Evolutionary conservation across 2,329 filamentous ascomycete genomes (phyloP), one percentile per base, ranked within the genome.

Genomic region (Penicillium griseofulvum): DNA sequence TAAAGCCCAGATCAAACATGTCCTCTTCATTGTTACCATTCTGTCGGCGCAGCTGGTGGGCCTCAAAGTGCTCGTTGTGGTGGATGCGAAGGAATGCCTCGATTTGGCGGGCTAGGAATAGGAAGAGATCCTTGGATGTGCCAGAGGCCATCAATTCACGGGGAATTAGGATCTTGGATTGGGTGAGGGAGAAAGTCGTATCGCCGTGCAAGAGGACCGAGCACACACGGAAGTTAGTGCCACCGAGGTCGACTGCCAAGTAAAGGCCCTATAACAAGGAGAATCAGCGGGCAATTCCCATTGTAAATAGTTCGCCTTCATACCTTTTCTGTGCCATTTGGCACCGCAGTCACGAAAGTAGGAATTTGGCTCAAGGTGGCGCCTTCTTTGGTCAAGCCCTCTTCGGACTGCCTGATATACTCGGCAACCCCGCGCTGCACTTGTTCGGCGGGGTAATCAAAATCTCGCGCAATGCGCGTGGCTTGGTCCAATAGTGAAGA

Each of bases 151-250:
- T 97, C 70, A 97, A 81, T 63, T 93, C 84, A 63, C 86, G 87
- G 8, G 94, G 94, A 55, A 99, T 95, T 58, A 91, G 84, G 54
- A 95, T 89, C 78, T 97, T 97, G 76, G 86, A 90, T 78, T 91
- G 95, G 50, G 89, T 95, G 66, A 97, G 84, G 74, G 90, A 90
- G 80, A 97, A 97, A 54, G 91, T 97, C 66, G 88, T 92, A 78
- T 97, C 91, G 69, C 94, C 94, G 71, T 96, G 92, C 58, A 99
- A 82, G 65, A 90, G 84, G 68, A 99, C 89, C 41, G 93, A 97
- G 79, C 94, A 99, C 68, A 99, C 94, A 66, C 94, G 89, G 77
- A 97, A 96, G 79, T 99, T 99, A 62, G 94, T 99, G 67, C 94
- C 94, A 59, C 94, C 94, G n/a, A 99, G 83, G 70, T 99, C 94